A percentile compares a stretch with the other conserved stretches of the same genome.
These are phyloP conservation scores for Phaffomyces antillensis DNA, from an alignment of 805 yeast genomes.

Conservation along the genomic window DNA sequence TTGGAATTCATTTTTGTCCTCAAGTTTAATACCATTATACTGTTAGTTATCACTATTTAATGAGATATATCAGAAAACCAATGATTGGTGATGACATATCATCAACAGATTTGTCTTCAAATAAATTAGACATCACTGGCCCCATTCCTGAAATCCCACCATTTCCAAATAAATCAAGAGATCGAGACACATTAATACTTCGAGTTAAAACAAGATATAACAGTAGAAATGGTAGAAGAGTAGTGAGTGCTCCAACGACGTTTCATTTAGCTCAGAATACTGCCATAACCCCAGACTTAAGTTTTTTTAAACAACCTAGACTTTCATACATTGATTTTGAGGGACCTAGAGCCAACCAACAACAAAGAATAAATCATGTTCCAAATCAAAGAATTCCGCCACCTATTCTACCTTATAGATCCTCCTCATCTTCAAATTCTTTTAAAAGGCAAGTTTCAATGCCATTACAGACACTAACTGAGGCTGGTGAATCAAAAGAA, in stretches of 20 bases:
- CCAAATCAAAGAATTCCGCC: neutral
- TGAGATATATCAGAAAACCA: slow-evolving; percentile 7
- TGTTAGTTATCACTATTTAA: neutral
- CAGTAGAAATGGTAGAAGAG: slow-evolving; percentile 5
- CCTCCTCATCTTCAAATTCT: neutral
- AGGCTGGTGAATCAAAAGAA: neutral
- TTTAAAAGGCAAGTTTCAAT: neutral
- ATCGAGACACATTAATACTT: slow-evolving; percentile 5
- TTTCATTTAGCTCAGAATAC: slow-evolving; percentile 2
- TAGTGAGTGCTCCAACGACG: slow-evolving; percentile 11
- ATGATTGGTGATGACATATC: slow-evolving; percentile 7
- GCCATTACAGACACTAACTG: neutral
- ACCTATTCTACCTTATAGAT: neutral
- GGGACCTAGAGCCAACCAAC: neutral
- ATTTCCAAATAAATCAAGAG: neutral
- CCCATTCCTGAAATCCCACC: slow-evolving; percentile 2
- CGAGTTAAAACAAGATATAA: slow-evolving; percentile 7
- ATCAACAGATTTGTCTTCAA: slow-evolving; percentile 1
- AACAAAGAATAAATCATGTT: neutral
- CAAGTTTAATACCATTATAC: no score
- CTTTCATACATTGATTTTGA: neutral
- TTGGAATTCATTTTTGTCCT: no score
- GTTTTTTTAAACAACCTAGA: slow-evolving; percentile 4
- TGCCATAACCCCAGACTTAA: neutral
- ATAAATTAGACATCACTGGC: slow-evolving; percentile 1